phyloP scores from a whole-genome alignment of 176 grass and related monocot genomes.

The Thalia dealbata region DNA sequence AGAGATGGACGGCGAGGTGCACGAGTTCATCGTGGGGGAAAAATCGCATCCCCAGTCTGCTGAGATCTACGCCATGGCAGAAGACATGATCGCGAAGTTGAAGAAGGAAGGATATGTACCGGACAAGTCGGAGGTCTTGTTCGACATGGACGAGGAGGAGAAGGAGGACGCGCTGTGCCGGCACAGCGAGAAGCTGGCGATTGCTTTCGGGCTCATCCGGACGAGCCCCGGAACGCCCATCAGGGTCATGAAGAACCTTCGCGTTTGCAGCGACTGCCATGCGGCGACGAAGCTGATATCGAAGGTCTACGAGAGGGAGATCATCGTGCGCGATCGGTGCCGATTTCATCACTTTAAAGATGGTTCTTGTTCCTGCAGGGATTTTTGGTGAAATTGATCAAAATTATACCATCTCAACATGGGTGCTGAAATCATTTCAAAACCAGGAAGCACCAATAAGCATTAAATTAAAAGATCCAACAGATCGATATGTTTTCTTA shows the following conservation, averaged over 20 bases:
- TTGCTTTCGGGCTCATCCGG: constrained; percentile 18
- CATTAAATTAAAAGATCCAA: neutral
- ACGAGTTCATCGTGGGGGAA: constrained; percentile 16
- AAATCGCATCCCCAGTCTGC: constrained; percentile 5
- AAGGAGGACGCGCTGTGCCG: constrained; percentile 7
- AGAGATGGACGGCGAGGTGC: constrained; percentile 13
- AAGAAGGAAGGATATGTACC: constrained; percentile 12
- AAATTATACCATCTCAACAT: too few species aligned
- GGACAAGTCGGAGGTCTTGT: neutral
- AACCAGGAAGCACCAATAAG: neutral
- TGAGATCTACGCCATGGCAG: constrained; percentile 14
- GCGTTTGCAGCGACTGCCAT: constrained; percentile 20
- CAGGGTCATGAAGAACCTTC: constrained; percentile 20
- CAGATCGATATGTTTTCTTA: neutral
- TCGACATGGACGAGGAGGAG: constrained; percentile 18
- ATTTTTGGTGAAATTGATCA: constrained; percentile 11
- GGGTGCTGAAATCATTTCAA: too few species aligned
- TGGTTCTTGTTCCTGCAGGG: constrained; percentile 8
- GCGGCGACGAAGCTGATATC: constrained; percentile 4
- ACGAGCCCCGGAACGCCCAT: constrained; percentile 4
- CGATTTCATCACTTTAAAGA: constrained; percentile 21
- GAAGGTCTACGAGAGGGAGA: constrained; percentile 13
- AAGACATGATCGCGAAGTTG: constrained; percentile 1
- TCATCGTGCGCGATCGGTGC: constrained; percentile 8
- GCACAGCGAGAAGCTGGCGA: constrained; percentile 23